phyloP scores from a whole-genome alignment of 495 filamentous ascomycete species.

The Hypoxylon subgilvum region DNA sequence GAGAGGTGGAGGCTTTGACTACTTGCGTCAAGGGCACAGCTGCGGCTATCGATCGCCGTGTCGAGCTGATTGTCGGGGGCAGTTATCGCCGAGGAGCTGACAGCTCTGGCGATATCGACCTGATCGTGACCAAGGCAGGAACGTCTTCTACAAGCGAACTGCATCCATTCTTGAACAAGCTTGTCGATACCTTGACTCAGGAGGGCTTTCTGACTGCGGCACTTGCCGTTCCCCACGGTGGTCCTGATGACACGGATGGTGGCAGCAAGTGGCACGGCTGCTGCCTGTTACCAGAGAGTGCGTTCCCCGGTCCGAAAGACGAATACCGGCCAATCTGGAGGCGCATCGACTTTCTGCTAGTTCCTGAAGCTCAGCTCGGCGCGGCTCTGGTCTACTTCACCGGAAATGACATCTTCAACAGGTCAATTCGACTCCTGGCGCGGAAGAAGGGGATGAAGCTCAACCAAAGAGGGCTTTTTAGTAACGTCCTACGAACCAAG shows the following conservation, averaged over 20 bases:
- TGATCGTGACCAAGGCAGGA: slow-evolving; percentile 77
- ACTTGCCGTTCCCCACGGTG: slow-evolving; percentile 47
- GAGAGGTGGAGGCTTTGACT: slow-evolving; percentile 75
- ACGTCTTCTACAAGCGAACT: slow-evolving; percentile 65
- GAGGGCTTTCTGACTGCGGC: slow-evolving; percentile 63
- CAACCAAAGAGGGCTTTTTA: slow-evolving; percentile 84
- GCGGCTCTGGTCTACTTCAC: slow-evolving; percentile 96
- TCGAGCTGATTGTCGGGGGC: slow-evolving; percentile 75
- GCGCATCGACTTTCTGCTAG: slow-evolving; percentile 85
- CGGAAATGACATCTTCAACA: slow-evolving; percentile 95
- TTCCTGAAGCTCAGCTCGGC: slow-evolving; percentile 79
- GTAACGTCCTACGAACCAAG: slow-evolving; percentile 69
- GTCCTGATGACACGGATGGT: slow-evolving; percentile 36
- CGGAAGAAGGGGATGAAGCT: slow-evolving; percentile 83
- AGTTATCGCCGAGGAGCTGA: slow-evolving; percentile 83
- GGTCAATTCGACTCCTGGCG: slow-evolving; percentile 82
- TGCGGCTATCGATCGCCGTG: slow-evolving; percentile 60
- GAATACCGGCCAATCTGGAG: slow-evolving; percentile 64
- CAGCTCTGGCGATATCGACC: slow-evolving; percentile 81
- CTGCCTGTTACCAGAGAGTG: slow-evolving; percentile 62
- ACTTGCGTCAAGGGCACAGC: slow-evolving; percentile 69
- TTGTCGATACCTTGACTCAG: slow-evolving; percentile 67
- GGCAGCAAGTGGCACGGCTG: slow-evolving; percentile 89
- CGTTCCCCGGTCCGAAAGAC: slow-evolving; percentile 29
- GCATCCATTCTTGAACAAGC: slow-evolving; percentile 63